phyloP scores from a whole-genome alignment of 352 stramenopile genomes.

The Phytopythium boreale region DNA sequence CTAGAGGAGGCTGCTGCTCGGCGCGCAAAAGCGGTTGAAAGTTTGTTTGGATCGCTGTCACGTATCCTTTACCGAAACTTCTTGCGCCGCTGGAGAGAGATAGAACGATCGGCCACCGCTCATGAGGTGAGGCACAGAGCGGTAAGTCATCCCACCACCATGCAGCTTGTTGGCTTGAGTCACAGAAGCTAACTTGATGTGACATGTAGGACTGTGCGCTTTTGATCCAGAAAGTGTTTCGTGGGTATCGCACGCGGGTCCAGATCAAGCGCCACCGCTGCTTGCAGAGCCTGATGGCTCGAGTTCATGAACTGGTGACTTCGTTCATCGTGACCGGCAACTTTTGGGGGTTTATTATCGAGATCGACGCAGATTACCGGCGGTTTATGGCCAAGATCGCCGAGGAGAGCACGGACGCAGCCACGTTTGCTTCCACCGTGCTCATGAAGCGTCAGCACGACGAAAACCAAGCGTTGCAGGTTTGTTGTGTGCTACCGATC shows the following conservation, averaged over 20 bases:
- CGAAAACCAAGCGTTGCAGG: constrained; percentile 61
- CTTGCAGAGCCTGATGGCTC: constrained; percentile 29
- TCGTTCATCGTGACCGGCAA: constrained; percentile 46
- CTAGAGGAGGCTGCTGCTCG: not conserved
- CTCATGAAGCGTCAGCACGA: constrained; percentile 41
- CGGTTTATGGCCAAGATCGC: constrained; percentile 40
- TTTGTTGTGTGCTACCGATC: constrained; percentile 6
- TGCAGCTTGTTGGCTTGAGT: not conserved
- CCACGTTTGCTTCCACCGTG: constrained; percentile 50
- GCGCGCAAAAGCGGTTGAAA: not conserved
- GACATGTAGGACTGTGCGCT: constrained; percentile 18
- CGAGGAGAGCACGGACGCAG: constrained; percentile 39
- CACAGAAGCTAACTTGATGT: not conserved
- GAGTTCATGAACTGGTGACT: constrained; percentile 41
- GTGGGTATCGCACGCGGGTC: constrained; percentile 43
- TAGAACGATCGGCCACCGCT: not conserved
- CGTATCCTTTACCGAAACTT: not conserved
- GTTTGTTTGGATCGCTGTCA: not conserved
- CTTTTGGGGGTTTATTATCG: constrained; percentile 57
- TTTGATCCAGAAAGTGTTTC: constrained; percentile 48
- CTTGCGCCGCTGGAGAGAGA: not conserved
- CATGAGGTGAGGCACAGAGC: not conserved
- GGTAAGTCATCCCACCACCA: not conserved
- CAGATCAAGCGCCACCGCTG: constrained; percentile 40
- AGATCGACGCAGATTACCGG: constrained; percentile 58